phyloP scores from a whole-genome alignment of 2,329 filamentous ascomycete species.

The Aspergillus luchuensis region DNA sequence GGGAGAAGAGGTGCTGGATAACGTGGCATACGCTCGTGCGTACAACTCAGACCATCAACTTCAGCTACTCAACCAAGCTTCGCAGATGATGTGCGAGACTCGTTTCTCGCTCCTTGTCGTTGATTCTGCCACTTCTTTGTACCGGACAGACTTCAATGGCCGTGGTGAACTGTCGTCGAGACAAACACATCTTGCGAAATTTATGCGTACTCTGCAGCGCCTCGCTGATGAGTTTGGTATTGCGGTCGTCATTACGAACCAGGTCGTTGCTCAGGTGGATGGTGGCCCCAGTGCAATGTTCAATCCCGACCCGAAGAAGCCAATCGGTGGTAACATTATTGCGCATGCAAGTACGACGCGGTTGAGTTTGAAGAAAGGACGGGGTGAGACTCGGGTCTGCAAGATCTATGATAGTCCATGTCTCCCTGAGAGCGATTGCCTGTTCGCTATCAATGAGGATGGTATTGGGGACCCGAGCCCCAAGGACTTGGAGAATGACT shows the following conservation, averaged over 20 bases:
- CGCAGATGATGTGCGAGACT: conserved; percentile 99
- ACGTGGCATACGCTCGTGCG: conserved; percentile 94
- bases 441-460: conserved; percentile 96
- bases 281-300: conserved; percentile 97
- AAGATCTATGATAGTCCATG: conserved; percentile 99
- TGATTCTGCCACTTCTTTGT: conserved; percentile 92
- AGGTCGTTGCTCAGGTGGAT: conserved; percentile 97
- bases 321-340: conserved; percentile 98
- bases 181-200: conserved; percentile 61
- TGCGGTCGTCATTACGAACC: conserved; percentile 97
- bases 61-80: conserved; percentile 89
- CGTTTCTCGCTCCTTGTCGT: conserved; percentile 94
- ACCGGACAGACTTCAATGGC: conserved; percentile 95
- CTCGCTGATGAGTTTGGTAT: conserved; percentile 81
- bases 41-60: conserved; percentile 99
- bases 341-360: conserved; percentile 95
- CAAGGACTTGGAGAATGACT: conserved; percentile 90
- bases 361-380: conserved; percentile 91
- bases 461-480: conserved; percentile 94
- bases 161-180: conserved; percentile 93
- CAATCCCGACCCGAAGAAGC: conserved; percentile 98
- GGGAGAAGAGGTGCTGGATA: conserved; percentile 96
- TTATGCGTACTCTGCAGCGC: conserved; percentile 51
- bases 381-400: conserved; percentile 92
- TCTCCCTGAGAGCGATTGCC: conserved; percentile 89